Percentiles rank a stretch among this genome's conserved stretches.
Conservation (phyloP, 1,284 basidiomycete genomes). For the Irpex lacteus region DNA sequence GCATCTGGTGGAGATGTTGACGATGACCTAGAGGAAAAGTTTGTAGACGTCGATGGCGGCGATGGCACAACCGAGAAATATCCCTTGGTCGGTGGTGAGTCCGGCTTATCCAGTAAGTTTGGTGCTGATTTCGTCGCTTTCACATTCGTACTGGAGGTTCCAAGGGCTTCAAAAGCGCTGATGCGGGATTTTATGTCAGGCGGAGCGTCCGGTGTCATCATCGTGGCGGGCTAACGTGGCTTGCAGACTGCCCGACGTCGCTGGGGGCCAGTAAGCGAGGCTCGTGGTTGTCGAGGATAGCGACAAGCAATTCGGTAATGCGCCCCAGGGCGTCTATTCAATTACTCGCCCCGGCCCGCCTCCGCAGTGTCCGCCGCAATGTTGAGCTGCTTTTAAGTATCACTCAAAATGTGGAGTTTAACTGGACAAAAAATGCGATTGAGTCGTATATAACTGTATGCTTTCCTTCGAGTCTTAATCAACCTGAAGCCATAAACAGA, state of each 20-base stretch:
- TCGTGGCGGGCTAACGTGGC: background rate
- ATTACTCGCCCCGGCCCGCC: background rate
- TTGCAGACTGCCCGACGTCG: background rate
- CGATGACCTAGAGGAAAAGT: slow-evolving; percentile 29
- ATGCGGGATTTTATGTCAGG: slow-evolving; percentile 50
- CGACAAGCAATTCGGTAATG: background rate
- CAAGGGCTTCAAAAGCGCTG: slow-evolving; percentile 47
- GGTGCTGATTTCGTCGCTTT: slow-evolving; percentile 20
- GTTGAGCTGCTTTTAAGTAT: background rate
- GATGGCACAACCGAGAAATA: slow-evolving; percentile 27
- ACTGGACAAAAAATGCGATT: background rate
- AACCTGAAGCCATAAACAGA: too few relatives aligned
- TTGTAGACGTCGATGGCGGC: slow-evolving; percentile 24
- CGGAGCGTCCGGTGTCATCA: slow-evolving; percentile 9
- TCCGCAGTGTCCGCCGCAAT: background rate
- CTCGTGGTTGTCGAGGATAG: background rate
- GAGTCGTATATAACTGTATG: too few relatives aligned
- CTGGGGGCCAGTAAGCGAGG: background rate
- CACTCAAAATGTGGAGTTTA: background rate
- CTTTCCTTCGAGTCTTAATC: too few relatives aligned
- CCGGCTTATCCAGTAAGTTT: slow-evolving; percentile 44
- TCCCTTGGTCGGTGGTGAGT: slow-evolving; percentile 34
- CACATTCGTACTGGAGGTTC: slow-evolving; percentile 12
- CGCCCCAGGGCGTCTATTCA: slow-evolving; percentile 2
- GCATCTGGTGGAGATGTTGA: slow-evolving; percentile 52